Conservation (phyloP, 305 asterid species). For the Rubia peregrina region DNA sequence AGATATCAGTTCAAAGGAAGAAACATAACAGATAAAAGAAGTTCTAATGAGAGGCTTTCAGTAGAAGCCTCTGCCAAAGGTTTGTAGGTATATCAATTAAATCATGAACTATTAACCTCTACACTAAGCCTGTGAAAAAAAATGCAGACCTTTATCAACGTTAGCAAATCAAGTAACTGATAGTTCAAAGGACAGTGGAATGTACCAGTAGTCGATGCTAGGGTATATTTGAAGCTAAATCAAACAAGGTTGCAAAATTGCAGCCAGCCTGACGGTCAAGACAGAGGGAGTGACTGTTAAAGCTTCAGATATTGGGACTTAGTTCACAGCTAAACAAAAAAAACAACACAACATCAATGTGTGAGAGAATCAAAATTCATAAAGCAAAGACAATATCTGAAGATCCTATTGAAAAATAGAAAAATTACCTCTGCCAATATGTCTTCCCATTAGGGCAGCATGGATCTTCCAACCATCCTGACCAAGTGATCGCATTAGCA, state of each 20-base stretch:
- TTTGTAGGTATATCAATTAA: too few species aligned
- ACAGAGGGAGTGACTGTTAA: constrained; percentile 74
- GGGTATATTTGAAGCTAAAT: constrained; percentile 73
- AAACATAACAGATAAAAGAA: too few species aligned
- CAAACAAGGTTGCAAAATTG: constrained; percentile 76
- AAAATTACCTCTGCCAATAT: constrained; percentile 86
- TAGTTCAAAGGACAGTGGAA: neutral
- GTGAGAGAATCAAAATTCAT: neutral
- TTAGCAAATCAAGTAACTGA: neutral
- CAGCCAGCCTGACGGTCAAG: constrained; percentile 85
- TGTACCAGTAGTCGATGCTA: constrained; percentile 44
- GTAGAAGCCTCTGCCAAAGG: too few species aligned
- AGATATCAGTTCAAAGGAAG: too few species aligned
- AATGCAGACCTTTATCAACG: too few species aligned
- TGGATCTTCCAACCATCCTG: constrained; percentile 89
- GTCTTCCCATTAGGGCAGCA: constrained; percentile 96
- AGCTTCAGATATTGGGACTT: constrained; percentile 86
- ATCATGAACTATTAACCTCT: too few species aligned
- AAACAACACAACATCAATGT: constrained; percentile 3
- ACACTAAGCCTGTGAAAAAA: too few species aligned
- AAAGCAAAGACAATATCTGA: neutral
- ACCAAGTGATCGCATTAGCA: constrained; percentile 88
- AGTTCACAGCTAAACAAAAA: constrained; percentile 67
- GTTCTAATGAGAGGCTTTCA: too few species aligned
- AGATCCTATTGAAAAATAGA: too few species aligned